Percentiles rank a stretch among this genome's conserved stretches.
Conservation (phyloP, 805 yeast genomes). For the Saccharomycopsis malanga region DNA sequence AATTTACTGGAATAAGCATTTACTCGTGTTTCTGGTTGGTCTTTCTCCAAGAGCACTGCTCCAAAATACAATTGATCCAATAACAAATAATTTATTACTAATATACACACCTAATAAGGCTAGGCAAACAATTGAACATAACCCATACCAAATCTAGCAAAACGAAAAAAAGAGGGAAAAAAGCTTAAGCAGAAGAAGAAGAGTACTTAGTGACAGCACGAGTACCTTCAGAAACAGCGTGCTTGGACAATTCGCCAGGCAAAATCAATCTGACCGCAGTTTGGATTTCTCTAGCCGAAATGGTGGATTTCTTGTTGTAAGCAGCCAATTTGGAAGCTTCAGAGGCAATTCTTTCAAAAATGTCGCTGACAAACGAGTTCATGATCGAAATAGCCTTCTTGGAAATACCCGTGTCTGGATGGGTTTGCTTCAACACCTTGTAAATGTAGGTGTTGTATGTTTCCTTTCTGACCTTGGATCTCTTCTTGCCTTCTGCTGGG, state of each 20-base stretch:
- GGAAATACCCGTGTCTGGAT: conserved; percentile 99
- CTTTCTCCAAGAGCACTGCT: too few relatives aligned
- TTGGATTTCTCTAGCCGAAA: conserved; percentile 97
- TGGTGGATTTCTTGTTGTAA: conserved; percentile 96
- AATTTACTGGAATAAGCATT: too few relatives aligned
- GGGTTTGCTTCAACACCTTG: conserved; percentile 98
- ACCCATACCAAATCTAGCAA: conserved; percentile 9
- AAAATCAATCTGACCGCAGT: conserved; percentile 96
- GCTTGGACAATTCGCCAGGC: conserved; percentile 98
- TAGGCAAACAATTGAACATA: conserved; percentile 5
- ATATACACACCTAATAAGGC: conserved; percentile 15
- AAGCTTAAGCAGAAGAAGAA: conserved; percentile 19
- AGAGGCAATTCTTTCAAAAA: conserved; percentile 95
- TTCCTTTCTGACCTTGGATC: conserved; percentile 94
- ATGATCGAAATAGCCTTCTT: conserved; percentile 97
- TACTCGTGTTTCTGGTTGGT: too few relatives aligned
- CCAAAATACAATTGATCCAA: too few relatives aligned
- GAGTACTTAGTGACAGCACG: conserved; percentile 47
- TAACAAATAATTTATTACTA: conserved; percentile 10
- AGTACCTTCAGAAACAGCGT: conserved; percentile 98
- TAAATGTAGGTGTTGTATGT: conserved; percentile 96
- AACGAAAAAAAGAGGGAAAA: neutral
- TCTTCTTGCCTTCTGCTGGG: conserved; percentile 53
- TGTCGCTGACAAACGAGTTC: conserved; percentile 97
- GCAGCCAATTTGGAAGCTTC: conserved; percentile 99